These are phyloP conservation scores for Leccinellum albellum DNA, from an alignment of 768 basidiomycete genomes.

Conservation along the genomic window DNA sequence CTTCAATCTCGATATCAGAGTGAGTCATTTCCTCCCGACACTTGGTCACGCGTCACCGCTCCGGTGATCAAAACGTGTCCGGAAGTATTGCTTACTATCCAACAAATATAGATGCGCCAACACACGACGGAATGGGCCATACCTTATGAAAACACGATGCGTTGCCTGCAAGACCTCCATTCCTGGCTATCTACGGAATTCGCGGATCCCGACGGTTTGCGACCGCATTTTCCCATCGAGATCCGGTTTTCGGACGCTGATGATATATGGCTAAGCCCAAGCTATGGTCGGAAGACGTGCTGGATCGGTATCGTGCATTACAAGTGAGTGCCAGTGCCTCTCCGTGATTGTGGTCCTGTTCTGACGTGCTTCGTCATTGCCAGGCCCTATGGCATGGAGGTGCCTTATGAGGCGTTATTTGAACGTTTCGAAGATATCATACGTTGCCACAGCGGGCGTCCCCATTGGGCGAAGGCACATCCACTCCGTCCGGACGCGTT, in stretches of 20 bases:
- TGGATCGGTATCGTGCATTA: constrained; percentile 99
- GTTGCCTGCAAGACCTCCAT: constrained; percentile 69
- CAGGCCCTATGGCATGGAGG: constrained; percentile 82
- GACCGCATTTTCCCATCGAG: constrained; percentile 91
- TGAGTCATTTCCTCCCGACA: constrained; percentile 40
- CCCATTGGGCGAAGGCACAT: constrained; percentile 98
- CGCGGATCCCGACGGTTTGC: constrained; percentile 64
- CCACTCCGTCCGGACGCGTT: constrained; percentile 60
- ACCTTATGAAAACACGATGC: constrained; percentile 61
- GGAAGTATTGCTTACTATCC: neutral
- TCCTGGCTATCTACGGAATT: constrained; percentile 69
- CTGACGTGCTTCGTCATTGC: neutral
- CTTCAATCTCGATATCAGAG: constrained; percentile 92
- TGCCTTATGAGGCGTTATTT: constrained; percentile 80
- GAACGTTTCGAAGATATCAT: constrained; percentile 71
- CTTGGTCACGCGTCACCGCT: neutral
- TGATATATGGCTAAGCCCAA: constrained; percentile 93
- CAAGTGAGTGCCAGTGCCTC: constrained; percentile 60
- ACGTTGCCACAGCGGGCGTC: constrained; percentile 66
- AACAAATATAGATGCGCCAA: constrained; percentile 70
- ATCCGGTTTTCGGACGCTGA: constrained; percentile 84
- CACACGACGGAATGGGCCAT: constrained; percentile 96
- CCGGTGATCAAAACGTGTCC: constrained; percentile 9
- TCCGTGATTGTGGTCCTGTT: neutral
- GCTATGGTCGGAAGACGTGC: constrained; percentile 69